These are phyloP conservation scores for Cutaneotrichosporon curvatum DNA, from an alignment of 1,284 basidiomycete genomes.

Conservation along the genomic window DNA sequence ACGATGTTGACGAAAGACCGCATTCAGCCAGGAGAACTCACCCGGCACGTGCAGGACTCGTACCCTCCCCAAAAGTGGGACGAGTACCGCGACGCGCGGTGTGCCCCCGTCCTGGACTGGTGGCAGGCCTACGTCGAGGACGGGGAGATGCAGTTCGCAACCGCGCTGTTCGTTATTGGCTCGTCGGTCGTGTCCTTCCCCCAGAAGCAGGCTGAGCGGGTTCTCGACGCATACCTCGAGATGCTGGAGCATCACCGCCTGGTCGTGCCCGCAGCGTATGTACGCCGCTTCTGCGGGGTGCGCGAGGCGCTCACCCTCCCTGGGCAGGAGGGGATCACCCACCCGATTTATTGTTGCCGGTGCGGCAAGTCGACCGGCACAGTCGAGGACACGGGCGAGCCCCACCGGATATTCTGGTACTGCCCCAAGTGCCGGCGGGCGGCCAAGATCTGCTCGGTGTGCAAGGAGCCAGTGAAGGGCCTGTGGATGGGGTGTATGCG, in stretches of 20 bases:
- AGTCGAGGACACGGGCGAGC: constrained; percentile 32
- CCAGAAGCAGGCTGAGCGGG: constrained; percentile 23
- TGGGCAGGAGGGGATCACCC: constrained; percentile 34
- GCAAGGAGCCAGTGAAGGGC: constrained; percentile 31
- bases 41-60: constrained; percentile 8
- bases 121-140: constrained; percentile 38
- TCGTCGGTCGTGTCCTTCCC: constrained; percentile 26
- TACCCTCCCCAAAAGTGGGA: constrained; percentile 11
- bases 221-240: constrained; percentile 34
- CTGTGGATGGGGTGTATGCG: constrained; percentile 36
- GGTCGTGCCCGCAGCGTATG: constrained; percentile 26
- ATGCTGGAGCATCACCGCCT: constrained; percentile 31
- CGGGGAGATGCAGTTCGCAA: constrained; percentile 38
- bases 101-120: constrained; percentile 24
- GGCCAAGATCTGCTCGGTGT: constrained; percentile 33
- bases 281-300: constrained; percentile 24
- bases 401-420: constrained; percentile 35
- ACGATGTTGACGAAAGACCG: constrained; percentile 4
- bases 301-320: constrained; percentile 24
- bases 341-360: constrained; percentile 27
- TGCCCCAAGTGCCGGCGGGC: constrained; percentile 30
- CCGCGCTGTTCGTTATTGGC: constrained; percentile 27
- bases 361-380: constrained; percentile 38
- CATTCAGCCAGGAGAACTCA: constrained; percentile 6
- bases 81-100: constrained; percentile 10